Evolutionary conservation across 768 basidiomycete genomes (phyloP).

Genomic region (Hygrophoropsis aurantiaca): DNA sequence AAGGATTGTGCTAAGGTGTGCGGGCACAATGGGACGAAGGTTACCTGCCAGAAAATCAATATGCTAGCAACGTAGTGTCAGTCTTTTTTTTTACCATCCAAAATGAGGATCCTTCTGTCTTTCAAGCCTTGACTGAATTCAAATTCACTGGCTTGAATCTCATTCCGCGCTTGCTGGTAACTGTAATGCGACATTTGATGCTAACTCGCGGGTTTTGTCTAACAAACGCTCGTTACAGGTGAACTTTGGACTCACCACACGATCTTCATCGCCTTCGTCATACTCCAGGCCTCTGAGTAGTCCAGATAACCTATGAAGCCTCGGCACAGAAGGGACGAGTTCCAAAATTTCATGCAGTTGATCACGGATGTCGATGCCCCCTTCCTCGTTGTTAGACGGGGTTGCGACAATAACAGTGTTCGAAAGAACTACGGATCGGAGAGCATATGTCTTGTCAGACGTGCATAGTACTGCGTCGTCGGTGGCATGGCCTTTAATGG

Average conservation of each 20-base stretch:
- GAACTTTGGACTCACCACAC: conserved; percentile 19
- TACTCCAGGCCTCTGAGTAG: conserved; percentile 69
- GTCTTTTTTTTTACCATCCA: conserved; percentile 51
- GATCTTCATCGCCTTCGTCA: conserved; percentile 59
- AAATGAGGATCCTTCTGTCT: conserved; percentile 68
- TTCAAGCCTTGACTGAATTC: conserved; percentile 68
- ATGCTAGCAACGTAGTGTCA: background rate
- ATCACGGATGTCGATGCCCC: conserved; percentile 70
- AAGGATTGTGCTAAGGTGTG: conserved; percentile 68
- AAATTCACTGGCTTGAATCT: conserved; percentile 80
- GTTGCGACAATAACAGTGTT: conserved; percentile 83
- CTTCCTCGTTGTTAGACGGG: conserved; percentile 37
- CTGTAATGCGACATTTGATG: conserved; percentile 36
- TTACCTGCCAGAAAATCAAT: conserved; percentile 42
- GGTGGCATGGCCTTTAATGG: conserved; percentile 75
- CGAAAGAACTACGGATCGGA: conserved; percentile 86
- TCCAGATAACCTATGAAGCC: conserved; percentile 60
- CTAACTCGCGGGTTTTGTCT: background rate
- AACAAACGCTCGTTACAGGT: conserved; percentile 1
- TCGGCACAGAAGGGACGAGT: conserved; percentile 74
- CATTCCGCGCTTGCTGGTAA: conserved; percentile 58
- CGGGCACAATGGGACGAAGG: conserved; percentile 70
- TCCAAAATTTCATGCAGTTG: conserved; percentile 85
- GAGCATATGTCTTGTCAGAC: conserved; percentile 68
- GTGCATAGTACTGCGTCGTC: conserved; percentile 95